phyloP scores from a whole-genome alignment of 2,329 filamentous ascomycete genomes.

The Aspergillus sp. region DNA sequence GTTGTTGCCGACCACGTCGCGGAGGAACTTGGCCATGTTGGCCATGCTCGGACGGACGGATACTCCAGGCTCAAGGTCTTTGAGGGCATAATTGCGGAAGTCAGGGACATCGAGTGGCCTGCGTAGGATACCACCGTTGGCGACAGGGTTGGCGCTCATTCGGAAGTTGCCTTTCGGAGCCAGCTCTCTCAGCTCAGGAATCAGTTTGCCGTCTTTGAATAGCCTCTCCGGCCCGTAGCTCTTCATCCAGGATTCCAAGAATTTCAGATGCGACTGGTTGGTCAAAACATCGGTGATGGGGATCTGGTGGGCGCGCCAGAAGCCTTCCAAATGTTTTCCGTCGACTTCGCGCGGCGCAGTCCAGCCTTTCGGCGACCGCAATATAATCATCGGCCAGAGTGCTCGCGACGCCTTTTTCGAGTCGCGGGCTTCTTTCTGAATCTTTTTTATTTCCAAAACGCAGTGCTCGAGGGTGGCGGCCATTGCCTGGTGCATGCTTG shows the following conservation, averaged over 20 bases:
- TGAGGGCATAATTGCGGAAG: conserved; percentile 66
- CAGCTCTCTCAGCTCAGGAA: conserved; percentile 62
- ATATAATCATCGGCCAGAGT: conserved; percentile 75
- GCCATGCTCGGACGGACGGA: conserved; percentile 64
- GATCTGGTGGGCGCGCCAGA: conserved; percentile 76
- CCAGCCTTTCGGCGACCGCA: conserved; percentile 79
- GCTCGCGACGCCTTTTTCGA: conserved; percentile 69
- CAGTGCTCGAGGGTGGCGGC: conserved; percentile 72
- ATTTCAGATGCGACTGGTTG: conserved; percentile 65
- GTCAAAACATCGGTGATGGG: conserved; percentile 69
- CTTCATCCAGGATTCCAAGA: conserved; percentile 75
- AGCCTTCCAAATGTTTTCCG: conserved; percentile 70
- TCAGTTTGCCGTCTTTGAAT: conserved; percentile 65
- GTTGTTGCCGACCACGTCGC: conserved; percentile 67
- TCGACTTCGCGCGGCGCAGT: conserved; percentile 71
- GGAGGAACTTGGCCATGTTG: conserved; percentile 67
- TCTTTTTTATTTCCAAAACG: conserved; percentile 65
- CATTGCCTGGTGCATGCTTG: conserved; percentile 81
- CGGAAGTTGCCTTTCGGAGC: conserved; percentile 65
- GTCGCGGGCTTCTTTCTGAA: conserved; percentile 70
- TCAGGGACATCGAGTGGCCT: conserved; percentile 69
- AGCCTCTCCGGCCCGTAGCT: conserved; percentile 72
- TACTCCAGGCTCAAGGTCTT: conserved; percentile 61
- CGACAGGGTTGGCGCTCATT: conserved; percentile 76
- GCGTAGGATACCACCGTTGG: conserved; percentile 68